Evolutionary conservation across 2,329 filamentous ascomycete species (phyloP).

Genomic region (Aspergillus texensis): DNA sequence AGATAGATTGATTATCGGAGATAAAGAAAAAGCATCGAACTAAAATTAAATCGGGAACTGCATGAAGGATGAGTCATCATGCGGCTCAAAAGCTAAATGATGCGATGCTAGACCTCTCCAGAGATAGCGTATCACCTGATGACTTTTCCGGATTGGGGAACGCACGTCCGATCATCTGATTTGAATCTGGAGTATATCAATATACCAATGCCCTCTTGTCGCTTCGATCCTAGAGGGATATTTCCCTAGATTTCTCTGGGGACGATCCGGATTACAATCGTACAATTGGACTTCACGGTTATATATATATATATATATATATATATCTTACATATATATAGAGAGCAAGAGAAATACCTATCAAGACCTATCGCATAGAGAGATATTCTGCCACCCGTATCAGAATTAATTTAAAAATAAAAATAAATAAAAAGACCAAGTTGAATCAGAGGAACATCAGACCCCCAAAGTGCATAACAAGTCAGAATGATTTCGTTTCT

Average conservation of each 20-base stretch:
- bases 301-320: background rate
- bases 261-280: background rate
- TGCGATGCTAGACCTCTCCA: slow-evolving; percentile 16
- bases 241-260: background rate
- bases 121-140: slow-evolving; percentile 27
- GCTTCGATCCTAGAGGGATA: background rate
- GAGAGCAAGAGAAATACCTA: background rate
- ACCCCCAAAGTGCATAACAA: background rate
- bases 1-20: background rate
- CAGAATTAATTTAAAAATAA: background rate
- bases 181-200: background rate
- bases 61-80: slow-evolving; percentile 23
- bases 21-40: slow-evolving; percentile 12
- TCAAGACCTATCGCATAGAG: background rate
- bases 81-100: slow-evolving; percentile 45
- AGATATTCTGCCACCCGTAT: background rate
- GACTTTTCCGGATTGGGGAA: slow-evolving; percentile 13
- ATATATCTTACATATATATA: background rate
- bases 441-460: too few species aligned
- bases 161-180: slow-evolving; percentile 22
- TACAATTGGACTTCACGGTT: background rate
- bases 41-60: background rate
- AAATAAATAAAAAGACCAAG: background rate
- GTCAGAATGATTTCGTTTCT: slow-evolving; percentile 22
- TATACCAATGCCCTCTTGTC: background rate